Evolutionary conservation across 805 yeast genomes (phyloP), one percentile per base, ranked within the genome.

Genomic region (Nakazawaea molendinolei): DNA sequence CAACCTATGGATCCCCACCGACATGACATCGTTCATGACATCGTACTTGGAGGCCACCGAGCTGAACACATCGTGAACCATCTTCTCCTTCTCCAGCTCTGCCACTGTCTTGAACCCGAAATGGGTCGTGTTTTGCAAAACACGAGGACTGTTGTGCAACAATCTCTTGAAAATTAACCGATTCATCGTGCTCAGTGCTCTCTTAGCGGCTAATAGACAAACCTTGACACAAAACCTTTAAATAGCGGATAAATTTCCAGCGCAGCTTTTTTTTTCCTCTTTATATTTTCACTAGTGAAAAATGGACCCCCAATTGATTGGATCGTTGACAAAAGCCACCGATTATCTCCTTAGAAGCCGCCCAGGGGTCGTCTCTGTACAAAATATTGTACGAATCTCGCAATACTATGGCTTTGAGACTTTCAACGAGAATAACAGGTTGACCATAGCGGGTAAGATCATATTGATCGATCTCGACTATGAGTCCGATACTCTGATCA

Each of bases 1-100:
- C 31, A 90, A 65, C 50, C 98, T 71, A 58, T 92, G 98, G 32
- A 92, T 72, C 28, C 98, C 98, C 56, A 89, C 58, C 5, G 96
- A 86, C 98, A 92, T 92, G 29, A 86, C 95, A 61, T 92, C 98
- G 63, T 92, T 92, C 98, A 92, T 92, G 34, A 86, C 69, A 62
- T 92, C 98, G 58, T 92, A 92, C 38, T 78, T 87, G 23, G 87
- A 75, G 3, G 98, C 98, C 26, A 92, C 98, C 5, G 94, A 84
- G 5, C 95, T 83, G 58, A 92, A 92, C 19, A 92, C 97, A 18
- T 80, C 79, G 33, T 85, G 82, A 19, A 83, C 95, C 33, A 86
- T 60, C 48, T 78, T 73, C 56, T 90, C 95, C 61, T 90, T 90
- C 44, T 86, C 84, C 20, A 74, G 74, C 42, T 71, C 76, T 15